Conservation (phyloP, 306 rosid genomes). For the Parietaria judaica region DNA sequence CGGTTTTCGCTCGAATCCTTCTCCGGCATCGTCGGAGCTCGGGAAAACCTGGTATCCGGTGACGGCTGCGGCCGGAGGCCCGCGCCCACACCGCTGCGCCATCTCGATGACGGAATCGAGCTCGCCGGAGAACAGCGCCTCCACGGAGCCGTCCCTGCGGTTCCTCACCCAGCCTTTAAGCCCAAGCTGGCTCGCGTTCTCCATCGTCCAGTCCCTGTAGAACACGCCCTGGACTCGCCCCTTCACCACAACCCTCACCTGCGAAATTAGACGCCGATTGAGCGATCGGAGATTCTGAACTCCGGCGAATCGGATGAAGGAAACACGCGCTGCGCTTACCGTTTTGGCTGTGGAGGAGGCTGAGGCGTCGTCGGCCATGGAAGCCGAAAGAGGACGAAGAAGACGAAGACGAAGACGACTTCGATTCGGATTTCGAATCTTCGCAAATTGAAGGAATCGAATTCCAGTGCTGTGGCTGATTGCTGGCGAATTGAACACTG, state of each 20-base stretch:
- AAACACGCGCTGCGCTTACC: constrained; percentile 27
- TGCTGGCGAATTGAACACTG: no score
- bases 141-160: constrained; percentile 52
- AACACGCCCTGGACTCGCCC: constrained; percentile 81
- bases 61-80: constrained; percentile 63
- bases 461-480: not conserved
- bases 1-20: constrained; percentile 48
- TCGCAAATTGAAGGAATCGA: not conserved
- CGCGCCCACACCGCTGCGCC: constrained; percentile 84
- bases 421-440: not conserved
- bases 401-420: constrained; percentile 38
- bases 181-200: constrained; percentile 40
- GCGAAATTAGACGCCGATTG: constrained; percentile 12
- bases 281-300: not conserved
- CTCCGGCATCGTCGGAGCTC: constrained; percentile 45
- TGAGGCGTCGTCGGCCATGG: constrained; percentile 35
- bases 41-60: constrained; percentile 66
- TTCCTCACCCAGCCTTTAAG: constrained; percentile 50
- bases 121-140: constrained; percentile 41
- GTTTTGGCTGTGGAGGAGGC: constrained; percentile 42
- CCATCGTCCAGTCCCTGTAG: constrained; percentile 44
- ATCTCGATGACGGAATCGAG: constrained; percentile 46
- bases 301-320: not conserved
- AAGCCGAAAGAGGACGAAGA: constrained; percentile 31
- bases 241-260: constrained; percentile 83